Base-by-base conservation (phyloP, 176 grass and related monocot genomes). In the Tillandsia fasciculata region DNA sequence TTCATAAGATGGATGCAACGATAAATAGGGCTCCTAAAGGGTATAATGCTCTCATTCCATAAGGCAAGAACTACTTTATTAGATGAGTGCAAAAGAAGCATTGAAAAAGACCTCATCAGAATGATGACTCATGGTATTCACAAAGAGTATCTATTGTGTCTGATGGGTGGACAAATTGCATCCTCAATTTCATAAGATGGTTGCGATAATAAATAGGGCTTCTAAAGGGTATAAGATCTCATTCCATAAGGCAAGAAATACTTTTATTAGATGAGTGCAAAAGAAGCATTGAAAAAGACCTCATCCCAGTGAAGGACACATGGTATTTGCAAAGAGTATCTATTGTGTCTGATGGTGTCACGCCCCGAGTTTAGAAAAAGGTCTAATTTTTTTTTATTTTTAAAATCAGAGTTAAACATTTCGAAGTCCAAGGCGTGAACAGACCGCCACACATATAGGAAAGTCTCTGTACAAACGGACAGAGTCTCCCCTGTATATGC, bases 1-100 rank as follows among this genome's bases (percentile, higher is more conserved):
- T 67, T 67, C 64, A 1, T 27, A 20, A 67, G 33, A 1, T 67
- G 64, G 64, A 28, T 22, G 24, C 3, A 2, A 28, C 0, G 3
- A 67, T 67, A 67, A 67, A 67, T 20, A 67, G n/a, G n/a, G 64
- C 33, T 20, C n/a, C 64, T 27, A 12, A 67, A 67, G 64, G 64
- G 11, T 67, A 67, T 28, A 67, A 67, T 24, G 12, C 64, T 7
- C 64, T 28, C 11, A 33, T 33, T 33, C 29, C 29, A 6, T 33
- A 4, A 33, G 29, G 29, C 29, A 33, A 33, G 29, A 33, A 67
- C 64, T 12, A 20, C 64, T 67, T 33, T 5, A 67, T 20, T 67
- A 28, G 64, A 67, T 27, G 14, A 67, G 64, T 22, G 64, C 13
- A 28, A 67, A 20, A 67, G 64, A 10, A 11, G 33, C n/a, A 14